Evolutionary conservation across 129 eudicot genomes (phyloP), one percentile per base, ranked within the genome.

Genomic region (Dittrichia graveolens): DNA sequence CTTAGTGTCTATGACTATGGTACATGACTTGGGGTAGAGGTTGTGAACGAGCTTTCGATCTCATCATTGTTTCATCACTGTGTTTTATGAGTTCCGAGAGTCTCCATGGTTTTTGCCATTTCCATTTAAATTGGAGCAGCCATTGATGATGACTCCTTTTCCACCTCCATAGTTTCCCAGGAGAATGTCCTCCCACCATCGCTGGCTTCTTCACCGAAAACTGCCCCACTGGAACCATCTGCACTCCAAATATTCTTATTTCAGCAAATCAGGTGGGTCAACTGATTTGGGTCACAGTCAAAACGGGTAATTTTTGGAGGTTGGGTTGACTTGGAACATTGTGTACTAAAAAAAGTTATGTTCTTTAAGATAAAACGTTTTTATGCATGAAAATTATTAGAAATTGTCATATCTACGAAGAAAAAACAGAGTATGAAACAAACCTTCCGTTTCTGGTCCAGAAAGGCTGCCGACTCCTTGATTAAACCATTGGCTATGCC

Each of bases 21-120:
- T 82, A 80, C 78, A 80, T 68, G 44, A 69, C 78, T 64, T 84
- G 87, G 7, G 92, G 83, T 42, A 86, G 69, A 69, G 93, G 81
- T 43, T 78, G 93, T 4, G 81, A 73, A 58, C 93, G 96, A 41
- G 85, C 89, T 71, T 67, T 84, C 18, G 89, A 44, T 65, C 96
- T 84, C 89, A 88, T 80, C 73, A 86, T 72, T 1, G 96, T 95
- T 78, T 90, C 97, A 78, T 95, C 96, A 46, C 88, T 86, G 70
- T 88, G 96, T 62, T 78, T 88, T 50, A 95, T 84, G 85, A 76
- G 92, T 54, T 95, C 97, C 2, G 96, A 83, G 6, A 95, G 93
- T 82, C 81, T 91, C 99, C 99, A 95, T 7, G 99, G 99, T 71
- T 95, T 95, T 73, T 95, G 99, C 99, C 99, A 90, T 77, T 86